phyloP scores from a whole-genome alignment of 306 rosid species.

The Citrullus colocynthis region DNA sequence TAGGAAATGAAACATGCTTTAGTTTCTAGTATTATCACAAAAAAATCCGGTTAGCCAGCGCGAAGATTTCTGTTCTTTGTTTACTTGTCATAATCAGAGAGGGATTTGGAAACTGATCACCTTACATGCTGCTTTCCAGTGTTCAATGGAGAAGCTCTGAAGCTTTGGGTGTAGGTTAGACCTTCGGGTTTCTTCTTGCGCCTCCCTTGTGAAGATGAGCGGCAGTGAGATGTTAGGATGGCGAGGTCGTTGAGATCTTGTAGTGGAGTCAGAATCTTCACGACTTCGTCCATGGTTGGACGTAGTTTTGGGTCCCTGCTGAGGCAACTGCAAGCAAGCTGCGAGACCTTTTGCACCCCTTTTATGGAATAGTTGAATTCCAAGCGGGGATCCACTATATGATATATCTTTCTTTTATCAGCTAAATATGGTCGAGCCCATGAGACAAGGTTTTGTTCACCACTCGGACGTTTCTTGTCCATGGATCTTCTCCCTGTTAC shows the following conservation, averaged over 20 bases:
- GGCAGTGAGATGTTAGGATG: constrained; percentile 59
- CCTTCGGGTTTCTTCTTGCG: constrained; percentile 67
- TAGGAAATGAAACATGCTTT: background rate
- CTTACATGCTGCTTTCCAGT: constrained; percentile 44
- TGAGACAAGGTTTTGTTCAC: constrained; percentile 82
- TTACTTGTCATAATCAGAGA: background rate
- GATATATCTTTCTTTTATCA: constrained; percentile 70
- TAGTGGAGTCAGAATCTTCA: constrained; percentile 61
- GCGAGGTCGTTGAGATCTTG: constrained; percentile 84
- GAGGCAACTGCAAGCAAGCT: constrained; percentile 72
- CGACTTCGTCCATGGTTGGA: constrained; percentile 87
- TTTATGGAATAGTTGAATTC: constrained; percentile 73
- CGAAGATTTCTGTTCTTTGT: background rate
- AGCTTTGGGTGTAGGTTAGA: constrained; percentile 50
- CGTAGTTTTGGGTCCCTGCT: constrained; percentile 77
- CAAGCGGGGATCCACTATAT: constrained; percentile 75
- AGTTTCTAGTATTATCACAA: background rate
- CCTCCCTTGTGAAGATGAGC: constrained; percentile 67
- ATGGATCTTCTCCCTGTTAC: constrained; percentile 90
- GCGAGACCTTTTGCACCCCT: constrained; percentile 84
- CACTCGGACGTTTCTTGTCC: constrained; percentile 93
- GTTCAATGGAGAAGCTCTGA: constrained; percentile 68
- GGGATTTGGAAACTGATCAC: background rate
- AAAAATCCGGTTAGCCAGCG: background rate
- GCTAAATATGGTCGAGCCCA: constrained; percentile 88